Evolutionary conservation across 2,329 filamentous ascomycete species (phyloP).

Genomic region (Aspergillus terreus): DNA sequence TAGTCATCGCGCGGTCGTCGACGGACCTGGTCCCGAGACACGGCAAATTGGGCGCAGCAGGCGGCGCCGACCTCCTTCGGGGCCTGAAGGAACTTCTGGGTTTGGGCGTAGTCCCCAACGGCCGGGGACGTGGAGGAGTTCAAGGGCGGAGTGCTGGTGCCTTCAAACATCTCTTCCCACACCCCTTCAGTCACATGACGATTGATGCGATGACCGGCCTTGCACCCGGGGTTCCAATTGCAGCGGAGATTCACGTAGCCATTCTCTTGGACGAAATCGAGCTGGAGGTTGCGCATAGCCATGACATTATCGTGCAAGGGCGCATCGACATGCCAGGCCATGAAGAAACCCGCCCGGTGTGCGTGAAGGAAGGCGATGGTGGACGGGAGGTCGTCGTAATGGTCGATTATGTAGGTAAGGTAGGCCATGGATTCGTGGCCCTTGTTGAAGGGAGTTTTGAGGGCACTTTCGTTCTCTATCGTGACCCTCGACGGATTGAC

Average conservation of each 20-base stretch:
- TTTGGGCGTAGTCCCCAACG: not conserved
- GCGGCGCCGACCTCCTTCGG: slow-evolving; percentile 52
- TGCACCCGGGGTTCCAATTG: slow-evolving; percentile 56
- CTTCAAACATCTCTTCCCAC: slow-evolving; percentile 36
- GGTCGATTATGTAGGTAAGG: slow-evolving; percentile 45
- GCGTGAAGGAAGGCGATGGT: slow-evolving; percentile 56
- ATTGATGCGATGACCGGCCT: slow-evolving; percentile 29
- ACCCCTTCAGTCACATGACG: slow-evolving; percentile 34
- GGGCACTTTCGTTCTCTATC: slow-evolving; percentile 15
- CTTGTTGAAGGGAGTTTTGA: slow-evolving; percentile 40
- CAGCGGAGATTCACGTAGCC: slow-evolving; percentile 62
- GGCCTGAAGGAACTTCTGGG: slow-evolving; percentile 35
- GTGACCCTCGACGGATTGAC: slow-evolving; percentile 34
- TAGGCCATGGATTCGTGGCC: slow-evolving; percentile 47
- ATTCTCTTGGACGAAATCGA: slow-evolving; percentile 49
- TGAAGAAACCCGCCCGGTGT: slow-evolving; percentile 46
- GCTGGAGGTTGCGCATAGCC: slow-evolving; percentile 47
- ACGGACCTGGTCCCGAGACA: slow-evolving; percentile 52
- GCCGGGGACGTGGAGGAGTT: slow-evolving; percentile 19
- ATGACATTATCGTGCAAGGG: slow-evolving; percentile 54
- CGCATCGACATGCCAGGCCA: slow-evolving; percentile 58
- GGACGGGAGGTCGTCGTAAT: slow-evolving; percentile 48
- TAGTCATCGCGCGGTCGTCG: slow-evolving; percentile 52
- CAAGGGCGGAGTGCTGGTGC: slow-evolving; percentile 35
- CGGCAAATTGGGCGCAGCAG: slow-evolving; percentile 66